Evolutionary conservation across 352 stramenopile genomes (phyloP).

Genomic region (Phytopythium oedochilum): DNA sequence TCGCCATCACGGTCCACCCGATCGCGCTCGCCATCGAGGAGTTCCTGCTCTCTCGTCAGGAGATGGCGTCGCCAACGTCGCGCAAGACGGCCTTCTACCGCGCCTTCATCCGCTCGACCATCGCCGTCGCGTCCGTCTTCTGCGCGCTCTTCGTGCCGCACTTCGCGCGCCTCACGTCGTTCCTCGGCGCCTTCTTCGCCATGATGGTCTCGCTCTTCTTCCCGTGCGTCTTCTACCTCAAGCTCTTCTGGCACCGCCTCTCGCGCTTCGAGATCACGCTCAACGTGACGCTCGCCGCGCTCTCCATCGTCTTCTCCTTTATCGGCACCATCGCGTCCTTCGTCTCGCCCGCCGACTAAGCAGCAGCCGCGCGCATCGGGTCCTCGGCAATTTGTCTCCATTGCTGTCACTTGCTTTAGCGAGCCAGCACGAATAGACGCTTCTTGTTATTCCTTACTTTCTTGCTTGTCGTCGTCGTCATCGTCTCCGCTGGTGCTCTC

Average conservation of each 20-base stretch:
- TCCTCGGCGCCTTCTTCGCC: conserved; percentile 82
- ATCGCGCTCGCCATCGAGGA: conserved; percentile 75
- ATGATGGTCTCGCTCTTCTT: conserved; percentile 84
- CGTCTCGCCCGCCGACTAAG: conserved; percentile 57
- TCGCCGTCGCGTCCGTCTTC: conserved; percentile 49
- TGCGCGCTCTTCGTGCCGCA: conserved; percentile 74
- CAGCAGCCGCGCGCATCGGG: neutral
- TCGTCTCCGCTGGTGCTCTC: neutral
- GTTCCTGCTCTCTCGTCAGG: conserved; percentile 43
- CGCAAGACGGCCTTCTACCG: conserved; percentile 42
- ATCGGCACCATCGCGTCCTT: conserved; percentile 79
- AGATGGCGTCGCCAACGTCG: conserved; percentile 28
- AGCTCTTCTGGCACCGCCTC: conserved; percentile 62
- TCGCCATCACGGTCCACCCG: conserved; percentile 80
- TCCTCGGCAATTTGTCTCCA: neutral
- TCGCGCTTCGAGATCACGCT: conserved; percentile 42
- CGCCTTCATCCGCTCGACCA: conserved; percentile 54
- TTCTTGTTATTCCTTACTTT: neutral
- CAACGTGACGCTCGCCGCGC: conserved; percentile 45
- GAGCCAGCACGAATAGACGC: neutral
- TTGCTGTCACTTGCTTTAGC: neutral
- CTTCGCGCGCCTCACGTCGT: conserved; percentile 81
- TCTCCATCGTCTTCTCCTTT: conserved; percentile 68
- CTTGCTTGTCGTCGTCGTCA: neutral
- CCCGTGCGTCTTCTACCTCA: conserved; percentile 81